Evolutionary conservation across 768 basidiomycete genomes (phyloP), one percentile per base, ranked within the genome.

Genomic region (Lactarius vividus): DNA sequence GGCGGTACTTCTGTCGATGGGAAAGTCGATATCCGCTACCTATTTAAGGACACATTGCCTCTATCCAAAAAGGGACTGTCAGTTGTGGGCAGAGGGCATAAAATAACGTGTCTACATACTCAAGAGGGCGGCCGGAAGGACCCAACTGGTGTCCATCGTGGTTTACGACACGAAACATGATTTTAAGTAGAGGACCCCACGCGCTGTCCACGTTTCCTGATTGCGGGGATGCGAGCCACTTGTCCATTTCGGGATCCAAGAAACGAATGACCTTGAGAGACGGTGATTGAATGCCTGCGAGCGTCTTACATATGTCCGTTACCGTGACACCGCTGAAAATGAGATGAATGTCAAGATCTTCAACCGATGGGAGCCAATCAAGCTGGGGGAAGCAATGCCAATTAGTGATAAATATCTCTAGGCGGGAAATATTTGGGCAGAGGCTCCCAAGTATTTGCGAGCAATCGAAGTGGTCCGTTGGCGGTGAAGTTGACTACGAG

Each of bases 111-210:
- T 53, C 37, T 49, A 28, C 42, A 33, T 37, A 11, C 54, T 29
- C 23, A 54, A 13, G 58, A 42, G 3, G 29, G 52, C 29, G 40
- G 40, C 26, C 10, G 28, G 29, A 49, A 29, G 61, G 66, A 16
- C 61, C 65, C 42, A 63, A 31, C 11, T 59, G 40, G 23, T 31
- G 57, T 23, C 62, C 66, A 55, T 67, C 0, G 16, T 16, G 18
- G 52, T 67, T 62, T 16, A 67, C 40, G 29, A 67, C 52, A 29
- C 52, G 62, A 58, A 67, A 67, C 2, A 28, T 10, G 40, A n/a
- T 35, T 46, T 33, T n/a, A 20, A 49, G n/a, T 4, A 67, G 52
- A 39, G 57, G 57, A 3, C 2, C 46, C 66, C 66, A 67, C 33
- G 62, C 66, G 18, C 66, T 35, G 8, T 59, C 57, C 31, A 54